Percentiles rank a stretch among this genome's conserved stretches.
Conservation (phyloP, 805 yeast species). For the Starmera caribaea region DNA sequence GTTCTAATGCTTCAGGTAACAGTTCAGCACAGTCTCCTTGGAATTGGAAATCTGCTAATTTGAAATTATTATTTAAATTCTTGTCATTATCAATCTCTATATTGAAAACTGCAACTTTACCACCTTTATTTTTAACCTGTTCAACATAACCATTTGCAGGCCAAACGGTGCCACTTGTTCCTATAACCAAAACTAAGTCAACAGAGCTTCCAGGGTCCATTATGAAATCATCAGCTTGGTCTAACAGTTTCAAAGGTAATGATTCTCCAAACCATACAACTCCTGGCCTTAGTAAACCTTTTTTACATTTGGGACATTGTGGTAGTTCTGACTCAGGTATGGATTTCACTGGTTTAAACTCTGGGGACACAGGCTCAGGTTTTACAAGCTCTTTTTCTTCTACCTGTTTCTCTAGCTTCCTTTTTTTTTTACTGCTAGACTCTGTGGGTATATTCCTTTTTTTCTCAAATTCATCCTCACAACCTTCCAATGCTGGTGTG, state of each 20-base stretch:
- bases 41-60: slow-evolving; percentile 27
- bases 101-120: slow-evolving; percentile 77
- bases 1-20: slow-evolving; percentile 59
- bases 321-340: slow-evolving; percentile 51
- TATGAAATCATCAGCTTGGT: slow-evolving; percentile 63
- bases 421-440: slow-evolving; percentile 5
- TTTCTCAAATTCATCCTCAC: slow-evolving; percentile 26
- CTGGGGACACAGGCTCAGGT: slow-evolving; percentile 25
- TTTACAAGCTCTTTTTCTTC: slow-evolving; percentile 5
- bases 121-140: slow-evolving; percentile 61
- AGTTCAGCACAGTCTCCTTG: slow-evolving; percentile 70
- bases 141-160: slow-evolving; percentile 92
- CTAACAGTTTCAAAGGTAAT: slow-evolving; percentile 53
- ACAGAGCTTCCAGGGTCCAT: slow-evolving; percentile 29
- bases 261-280: slow-evolving; percentile 96
- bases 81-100: slow-evolving; percentile 46
- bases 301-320: slow-evolving; percentile 65
- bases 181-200: slow-evolving; percentile 73
- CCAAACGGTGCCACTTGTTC: slow-evolving; percentile 80
- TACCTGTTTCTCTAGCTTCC: slow-evolving; percentile 2
- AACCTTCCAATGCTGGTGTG: slow-evolving; percentile 38
- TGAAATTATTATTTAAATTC: slow-evolving; percentile 46
- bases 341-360: slow-evolving; percentile 36
- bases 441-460: slow-evolving; percentile 6
- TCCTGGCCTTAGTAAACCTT: slow-evolving; percentile 69